A percentile compares a stretch with the other conserved stretches of the same genome.
These are phyloP conservation scores for Kodamaea suecica DNA, from an alignment of 1,139 yeast genomes.

Conservation along the genomic window DNA sequence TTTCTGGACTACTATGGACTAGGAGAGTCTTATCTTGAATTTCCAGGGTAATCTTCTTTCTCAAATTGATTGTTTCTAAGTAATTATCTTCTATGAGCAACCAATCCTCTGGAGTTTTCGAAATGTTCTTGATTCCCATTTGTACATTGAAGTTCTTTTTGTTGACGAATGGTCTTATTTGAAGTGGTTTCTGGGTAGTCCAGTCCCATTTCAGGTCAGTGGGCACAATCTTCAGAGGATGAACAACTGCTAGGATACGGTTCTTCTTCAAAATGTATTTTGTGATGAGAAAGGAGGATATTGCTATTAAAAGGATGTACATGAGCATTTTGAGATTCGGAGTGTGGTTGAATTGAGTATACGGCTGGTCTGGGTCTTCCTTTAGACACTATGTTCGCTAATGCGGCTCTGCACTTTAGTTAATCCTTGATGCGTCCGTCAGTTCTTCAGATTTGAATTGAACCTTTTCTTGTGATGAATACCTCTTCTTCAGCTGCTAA, in stretches of 20 bases:
- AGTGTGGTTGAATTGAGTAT: no score
- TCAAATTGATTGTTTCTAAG: slow-evolving; percentile 20
- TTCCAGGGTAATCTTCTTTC: slow-evolving; percentile 20
- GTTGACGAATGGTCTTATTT: slow-evolving; percentile 16
- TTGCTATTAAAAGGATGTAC: no score
- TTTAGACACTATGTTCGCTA: no score
- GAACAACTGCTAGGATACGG: slow-evolving; percentile 2
- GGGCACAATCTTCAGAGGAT: slow-evolving; percentile 8
- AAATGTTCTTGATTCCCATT: slow-evolving; percentile 36
- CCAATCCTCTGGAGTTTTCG: slow-evolving; percentile 34
- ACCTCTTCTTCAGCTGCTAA: no score
- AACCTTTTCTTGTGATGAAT: no score
- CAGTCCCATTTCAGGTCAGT: slow-evolving; percentile 10
- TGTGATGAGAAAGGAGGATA: no score
- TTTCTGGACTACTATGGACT: slow-evolving; percentile 8
- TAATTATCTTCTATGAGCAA: slow-evolving; percentile 39
- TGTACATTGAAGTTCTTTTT: slow-evolving; percentile 37
- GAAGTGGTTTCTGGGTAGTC: slow-evolving; percentile 12
- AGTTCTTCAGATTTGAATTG: no score
- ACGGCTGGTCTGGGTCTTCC: no score
- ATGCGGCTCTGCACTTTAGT: no score
- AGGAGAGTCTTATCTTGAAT: slow-evolving; percentile 24
- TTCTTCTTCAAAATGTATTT: background rate
- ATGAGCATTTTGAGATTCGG: no score
- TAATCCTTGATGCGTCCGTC: no score